These are phyloP conservation scores for Mycena chlorophos DNA, from an alignment of 768 basidiomycete species.

Conservation along the genomic window DNA sequence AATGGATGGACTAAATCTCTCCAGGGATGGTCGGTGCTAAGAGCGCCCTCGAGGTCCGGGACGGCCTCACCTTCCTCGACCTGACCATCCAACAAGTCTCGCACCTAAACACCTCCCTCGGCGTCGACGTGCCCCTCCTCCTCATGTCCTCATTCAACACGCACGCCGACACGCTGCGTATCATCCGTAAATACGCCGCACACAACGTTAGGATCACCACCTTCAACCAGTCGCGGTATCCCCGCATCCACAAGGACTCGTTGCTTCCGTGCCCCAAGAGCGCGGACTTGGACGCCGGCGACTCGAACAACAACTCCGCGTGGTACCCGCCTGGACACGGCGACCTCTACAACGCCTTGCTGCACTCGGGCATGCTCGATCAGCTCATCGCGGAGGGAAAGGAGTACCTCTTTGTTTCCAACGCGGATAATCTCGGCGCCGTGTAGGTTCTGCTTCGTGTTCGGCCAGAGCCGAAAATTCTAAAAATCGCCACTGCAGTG, in stretches of 20 bases:
- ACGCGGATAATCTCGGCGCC: constrained; percentile 95
- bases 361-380: constrained; percentile 88
- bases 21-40: constrained; percentile 86
- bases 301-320: constrained; percentile 83
- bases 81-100: constrained; percentile 92
- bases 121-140: constrained; percentile 89
- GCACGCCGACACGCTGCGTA: constrained; percentile 90
- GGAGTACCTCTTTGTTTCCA: constrained; percentile 96
- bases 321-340: constrained; percentile 99
- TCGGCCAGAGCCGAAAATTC: background rate
- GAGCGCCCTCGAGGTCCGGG: constrained; percentile 91
- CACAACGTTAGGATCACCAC: constrained; percentile 90
- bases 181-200: constrained; percentile 95
- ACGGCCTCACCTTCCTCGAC: constrained; percentile 97
- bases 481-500: constrained; percentile 42
- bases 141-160: constrained; percentile 99
- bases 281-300: too few relatives aligned
- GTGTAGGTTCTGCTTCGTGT: constrained; percentile 51
- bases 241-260: constrained; percentile 88
- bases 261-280: constrained; percentile 80
- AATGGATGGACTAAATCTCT: constrained; percentile 7
- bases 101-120: constrained; percentile 82
- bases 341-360: constrained; percentile 89
- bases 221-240: constrained; percentile 94
- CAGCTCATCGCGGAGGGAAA: constrained; percentile 88